Evolutionary conservation across 768 basidiomycete genomes (phyloP).

Genomic region (Leccinum arenicola): DNA sequence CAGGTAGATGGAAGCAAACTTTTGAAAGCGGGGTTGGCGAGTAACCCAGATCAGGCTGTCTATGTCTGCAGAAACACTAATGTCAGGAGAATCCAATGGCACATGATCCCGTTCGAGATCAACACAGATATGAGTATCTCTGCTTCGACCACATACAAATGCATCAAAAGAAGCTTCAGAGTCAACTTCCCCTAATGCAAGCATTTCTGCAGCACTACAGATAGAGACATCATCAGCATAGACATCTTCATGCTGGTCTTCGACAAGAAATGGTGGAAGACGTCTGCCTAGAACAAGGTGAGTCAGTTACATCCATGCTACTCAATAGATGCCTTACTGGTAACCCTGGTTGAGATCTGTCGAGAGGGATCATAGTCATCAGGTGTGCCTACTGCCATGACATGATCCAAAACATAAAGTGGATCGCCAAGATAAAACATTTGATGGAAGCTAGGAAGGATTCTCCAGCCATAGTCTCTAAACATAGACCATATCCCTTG

Average conservation of each 20-base stretch:
- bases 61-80: conserved; percentile 4
- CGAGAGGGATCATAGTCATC: background rate
- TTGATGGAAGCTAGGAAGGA: background rate
- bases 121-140: conserved; percentile 3
- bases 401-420: background rate
- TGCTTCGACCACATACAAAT: conserved; percentile 2
- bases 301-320: no score
- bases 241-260: background rate
- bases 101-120: conserved; percentile 5
- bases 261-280: no score
- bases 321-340: no score
- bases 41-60: conserved; percentile 23
- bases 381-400: background rate
- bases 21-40: background rate
- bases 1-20: background rate
- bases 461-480: conserved; percentile 6
- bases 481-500: conserved; percentile 4
- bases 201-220: conserved; percentile 4
- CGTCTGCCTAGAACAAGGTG: background rate
- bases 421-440: conserved; percentile 10
- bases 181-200: background rate
- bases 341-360: background rate
- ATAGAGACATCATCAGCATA: background rate
- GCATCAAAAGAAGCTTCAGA: background rate
- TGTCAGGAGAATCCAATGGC: background rate